phyloP scores from a whole-genome alignment of 106 monocot genomes.

The Dendrobium catenatum region DNA sequence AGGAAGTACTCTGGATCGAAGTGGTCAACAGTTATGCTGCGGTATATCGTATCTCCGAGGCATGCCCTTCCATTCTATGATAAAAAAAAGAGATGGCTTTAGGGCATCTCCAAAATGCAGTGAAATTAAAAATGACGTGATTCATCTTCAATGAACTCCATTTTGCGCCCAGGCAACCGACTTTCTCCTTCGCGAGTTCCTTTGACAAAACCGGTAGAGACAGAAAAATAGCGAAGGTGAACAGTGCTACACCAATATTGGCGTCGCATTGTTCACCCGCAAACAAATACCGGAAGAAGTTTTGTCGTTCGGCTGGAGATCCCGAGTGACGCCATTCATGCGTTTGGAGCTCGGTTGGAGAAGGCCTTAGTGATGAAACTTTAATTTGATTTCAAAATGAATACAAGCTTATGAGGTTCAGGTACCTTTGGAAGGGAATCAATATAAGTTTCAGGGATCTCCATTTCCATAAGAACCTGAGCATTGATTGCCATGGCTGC shows the following conservation, averaged over 20 bases:
- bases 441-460: slow-evolving; percentile 41
- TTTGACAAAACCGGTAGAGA: too few relatives aligned
- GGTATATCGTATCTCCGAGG: slow-evolving; percentile 57
- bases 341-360: background rate
- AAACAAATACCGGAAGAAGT: too few relatives aligned
- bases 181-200: too few relatives aligned
- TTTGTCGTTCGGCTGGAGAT: too few relatives aligned
- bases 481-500: slow-evolving; percentile 62
- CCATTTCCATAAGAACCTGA: slow-evolving; percentile 57
- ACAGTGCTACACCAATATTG: too few relatives aligned
- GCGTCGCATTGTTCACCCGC: too few relatives aligned
- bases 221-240: too few relatives aligned
- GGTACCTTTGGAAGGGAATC: slow-evolving; percentile 58
- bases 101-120: background rate
- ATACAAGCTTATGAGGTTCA: background rate
- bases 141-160: too few relatives aligned
- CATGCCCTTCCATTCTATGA: slow-evolving; percentile 50
- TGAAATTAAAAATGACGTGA: too few relatives aligned
- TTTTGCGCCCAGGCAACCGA: too few relatives aligned
- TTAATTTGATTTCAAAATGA: background rate
- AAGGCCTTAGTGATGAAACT: background rate
- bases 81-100: background rate
- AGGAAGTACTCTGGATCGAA: slow-evolving; percentile 68
- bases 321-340: too few relatives aligned
- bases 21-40: slow-evolving; percentile 42